Percentiles rank a stretch among this genome's conserved stretches.
Conservation (phyloP, 768 basidiomycete genomes). For the Xerocomus potaroensis region DNA sequence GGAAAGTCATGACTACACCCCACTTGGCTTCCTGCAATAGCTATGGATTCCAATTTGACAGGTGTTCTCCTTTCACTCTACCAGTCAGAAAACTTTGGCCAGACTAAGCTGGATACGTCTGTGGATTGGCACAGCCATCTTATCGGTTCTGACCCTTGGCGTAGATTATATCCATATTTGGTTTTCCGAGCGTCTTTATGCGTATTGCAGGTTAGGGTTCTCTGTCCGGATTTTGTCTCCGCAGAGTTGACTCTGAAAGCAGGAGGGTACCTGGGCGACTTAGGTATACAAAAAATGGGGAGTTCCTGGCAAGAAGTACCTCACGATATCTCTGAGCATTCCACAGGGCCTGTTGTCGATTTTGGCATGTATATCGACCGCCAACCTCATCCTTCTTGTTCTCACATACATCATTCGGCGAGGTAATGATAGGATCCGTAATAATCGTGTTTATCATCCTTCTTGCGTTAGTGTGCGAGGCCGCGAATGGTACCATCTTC, state of each 20-base stretch:
- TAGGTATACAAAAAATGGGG: slow-evolving; percentile 41
- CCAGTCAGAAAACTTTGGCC: slow-evolving; percentile 37
- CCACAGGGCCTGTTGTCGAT: slow-evolving; percentile 42
- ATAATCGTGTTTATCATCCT: slow-evolving; percentile 39
- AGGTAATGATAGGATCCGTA: slow-evolving; percentile 29
- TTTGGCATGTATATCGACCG: slow-evolving; percentile 42
- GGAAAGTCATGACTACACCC: slow-evolving; percentile 35
- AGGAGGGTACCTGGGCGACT: slow-evolving; percentile 46
- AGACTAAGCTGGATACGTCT: slow-evolving; percentile 51
- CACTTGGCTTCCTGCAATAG: slow-evolving; percentile 54
- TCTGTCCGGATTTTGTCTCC: too few species aligned
- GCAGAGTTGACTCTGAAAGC: too few species aligned
- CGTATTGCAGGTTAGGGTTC: slow-evolving; percentile 38
- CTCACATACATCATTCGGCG: too few species aligned
- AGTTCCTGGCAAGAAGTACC: slow-evolving; percentile 44
- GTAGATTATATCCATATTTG: slow-evolving; percentile 31
- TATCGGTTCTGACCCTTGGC: neutral
- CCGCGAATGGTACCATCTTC: slow-evolving; percentile 49
- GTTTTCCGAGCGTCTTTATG: slow-evolving; percentile 48
- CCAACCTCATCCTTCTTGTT: slow-evolving; percentile 18
- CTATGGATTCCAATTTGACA: slow-evolving; percentile 51
- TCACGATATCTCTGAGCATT: slow-evolving; percentile 40
- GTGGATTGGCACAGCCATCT: slow-evolving; percentile 25
- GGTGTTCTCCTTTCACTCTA: slow-evolving; percentile 41
- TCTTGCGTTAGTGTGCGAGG: slow-evolving; percentile 37